A percentile compares a stretch with the other conserved stretches of the same genome.
These are phyloP conservation scores for Crithidia expoeki DNA, from an alignment of 208 protist genomes.

Conservation along the genomic window DNA sequence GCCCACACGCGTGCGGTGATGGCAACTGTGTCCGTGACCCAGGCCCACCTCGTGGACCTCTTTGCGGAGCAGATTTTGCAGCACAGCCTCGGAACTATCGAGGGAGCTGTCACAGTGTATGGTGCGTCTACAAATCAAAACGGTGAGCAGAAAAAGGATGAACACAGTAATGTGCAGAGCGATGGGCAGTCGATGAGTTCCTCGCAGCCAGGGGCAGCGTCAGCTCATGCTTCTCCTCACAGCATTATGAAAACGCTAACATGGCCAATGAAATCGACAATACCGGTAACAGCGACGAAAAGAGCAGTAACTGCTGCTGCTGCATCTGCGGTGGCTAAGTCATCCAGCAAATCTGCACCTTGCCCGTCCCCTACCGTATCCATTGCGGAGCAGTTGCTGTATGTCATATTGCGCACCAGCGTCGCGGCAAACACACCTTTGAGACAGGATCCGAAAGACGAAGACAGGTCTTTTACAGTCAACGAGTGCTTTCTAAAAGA, in stretches of 20 bases:
- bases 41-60: constrained; percentile 31
- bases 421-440: constrained; percentile 39
- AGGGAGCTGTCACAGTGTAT: background rate
- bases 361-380: constrained; percentile 9
- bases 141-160: background rate
- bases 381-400: constrained; percentile 66
- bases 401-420: constrained; percentile 84
- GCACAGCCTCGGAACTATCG: background rate
- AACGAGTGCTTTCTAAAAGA: background rate
- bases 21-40: constrained; percentile 25
- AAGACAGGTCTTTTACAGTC: no score
- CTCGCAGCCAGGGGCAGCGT: background rate
- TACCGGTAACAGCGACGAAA: background rate
- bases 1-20: constrained; percentile 27
- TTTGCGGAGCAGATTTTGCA: constrained; percentile 14
- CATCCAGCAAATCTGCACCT: background rate
- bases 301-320: background rate
- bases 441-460: background rate
- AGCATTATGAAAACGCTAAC: constrained; percentile 17
- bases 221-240: background rate
- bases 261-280: background rate
- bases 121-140: background rate
- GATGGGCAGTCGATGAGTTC: background rate
- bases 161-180: background rate
- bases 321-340: no score